Percentiles rank a stretch among this genome's conserved stretches.
These are phyloP conservation scores for Hibiscus mutabilis DNA, from an alignment of 345 rosid genomes.

Conservation along the genomic window DNA sequence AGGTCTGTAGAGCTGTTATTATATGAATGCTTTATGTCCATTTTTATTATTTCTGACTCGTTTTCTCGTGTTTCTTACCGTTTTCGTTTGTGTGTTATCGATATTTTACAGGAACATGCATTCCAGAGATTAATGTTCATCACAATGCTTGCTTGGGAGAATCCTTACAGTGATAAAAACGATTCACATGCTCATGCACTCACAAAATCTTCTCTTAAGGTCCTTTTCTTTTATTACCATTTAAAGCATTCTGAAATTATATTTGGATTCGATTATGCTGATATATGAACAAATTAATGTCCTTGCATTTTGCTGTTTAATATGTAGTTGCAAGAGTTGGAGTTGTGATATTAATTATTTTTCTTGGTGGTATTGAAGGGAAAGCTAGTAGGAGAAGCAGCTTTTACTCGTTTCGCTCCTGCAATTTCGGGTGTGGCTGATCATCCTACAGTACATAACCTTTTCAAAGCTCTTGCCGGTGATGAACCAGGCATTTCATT, in stretches of 20 bases:
- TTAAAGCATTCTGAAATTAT: not conserved
- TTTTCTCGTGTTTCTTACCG: not conserved
- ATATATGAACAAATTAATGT: not conserved
- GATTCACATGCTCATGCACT: constrained; percentile 18
- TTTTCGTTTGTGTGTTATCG: not conserved
- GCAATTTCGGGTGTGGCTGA: constrained; percentile 89
- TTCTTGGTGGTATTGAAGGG: constrained; percentile 41
- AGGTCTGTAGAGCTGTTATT: constrained; percentile 39
- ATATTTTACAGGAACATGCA: constrained; percentile 60
- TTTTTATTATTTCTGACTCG: not conserved
- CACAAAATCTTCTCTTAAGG: constrained; percentile 60
- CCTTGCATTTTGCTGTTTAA: too few species aligned
- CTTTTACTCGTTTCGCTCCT: constrained; percentile 84
- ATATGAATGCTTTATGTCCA: not conserved
- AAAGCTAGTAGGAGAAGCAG: constrained; percentile 64
- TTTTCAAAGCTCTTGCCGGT: constrained; percentile 70
- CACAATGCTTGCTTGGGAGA: constrained; percentile 94
- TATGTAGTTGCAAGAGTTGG: not conserved
- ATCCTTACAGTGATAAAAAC: constrained; percentile 53
- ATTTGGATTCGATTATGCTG: not conserved
- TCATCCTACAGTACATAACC: constrained; percentile 73
- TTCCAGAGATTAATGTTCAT: constrained; percentile 83
- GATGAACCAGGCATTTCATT: constrained; percentile 62
- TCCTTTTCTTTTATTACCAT: constrained; percentile 16
- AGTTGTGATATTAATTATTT: not conserved